Base-by-base conservation (phyloP, 1,284 basidiomycete genomes). In the Microbotryomycetes sp. region DNA sequence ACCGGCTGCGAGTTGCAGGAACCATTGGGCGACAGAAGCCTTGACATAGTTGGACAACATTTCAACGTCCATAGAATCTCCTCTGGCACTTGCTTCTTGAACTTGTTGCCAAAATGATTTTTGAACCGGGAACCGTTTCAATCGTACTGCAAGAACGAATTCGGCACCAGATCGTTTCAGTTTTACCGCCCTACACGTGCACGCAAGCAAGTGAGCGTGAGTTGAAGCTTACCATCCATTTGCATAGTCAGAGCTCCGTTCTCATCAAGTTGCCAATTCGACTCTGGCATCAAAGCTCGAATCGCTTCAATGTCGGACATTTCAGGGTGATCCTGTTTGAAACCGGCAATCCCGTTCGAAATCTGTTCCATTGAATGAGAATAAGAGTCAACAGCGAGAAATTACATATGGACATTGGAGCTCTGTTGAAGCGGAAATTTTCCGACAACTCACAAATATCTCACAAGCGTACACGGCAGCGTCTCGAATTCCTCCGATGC, bases 401-500 rank as follows among this genome's bases (percentile, higher is more conserved):
- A 16, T 3, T 28, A 26, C 15, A 16, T 4, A 26, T 16, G 26
- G 18, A 26, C 23, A 1, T 9, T 21, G 51, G 29, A 27, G 45
- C 4, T 9, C 27, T 45, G 28, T 29, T 1, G 52, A 29, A 1
- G 16, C 0, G 3, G 31, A 21, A 15, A 26, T n/a, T 21, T 7
- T 28, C n/a, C 9, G 18, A 18, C 41, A 5, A 54, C 67, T 54
- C 41, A 72, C 59, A 54, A 68, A 73, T 5, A 70, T 57, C 60
- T 72, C 72, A 45, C 66, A 66, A 3, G 76, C 76, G 45, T 74
- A 71, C 45, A 71, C 61, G 1, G 75, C 73, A 2, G 75, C 73
- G 52, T 78, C 76, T 51, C 72, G 68, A 29, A 78, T 69, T 0
- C 77, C 77, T n/a, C 76, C 77, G 15, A 78, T 71, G 4, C 73